Conservation (phyloP, 192 early-diverging fungal species). For the Blastocladiella britannica region DNA sequence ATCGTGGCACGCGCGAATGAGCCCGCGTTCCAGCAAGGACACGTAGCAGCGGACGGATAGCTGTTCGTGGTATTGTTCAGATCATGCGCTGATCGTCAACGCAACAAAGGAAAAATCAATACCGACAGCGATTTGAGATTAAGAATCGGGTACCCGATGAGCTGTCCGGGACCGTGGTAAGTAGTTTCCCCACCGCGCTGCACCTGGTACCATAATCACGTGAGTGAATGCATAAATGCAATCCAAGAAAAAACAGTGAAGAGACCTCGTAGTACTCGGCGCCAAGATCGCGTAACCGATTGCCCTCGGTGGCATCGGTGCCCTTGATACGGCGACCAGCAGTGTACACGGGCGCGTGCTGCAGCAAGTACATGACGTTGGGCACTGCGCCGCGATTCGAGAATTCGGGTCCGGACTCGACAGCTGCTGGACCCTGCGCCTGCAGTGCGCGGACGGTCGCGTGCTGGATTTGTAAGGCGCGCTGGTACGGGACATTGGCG, state of each 20-base stretch:
- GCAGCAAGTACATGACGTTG: slow-evolving; percentile 4
- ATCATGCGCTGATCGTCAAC: no score
- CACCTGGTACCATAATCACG: no score
- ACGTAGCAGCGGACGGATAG: slow-evolving; percentile 20
- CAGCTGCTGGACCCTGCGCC: no score
- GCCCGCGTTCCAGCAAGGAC: slow-evolving; percentile 10
- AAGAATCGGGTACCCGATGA: slow-evolving; percentile 38
- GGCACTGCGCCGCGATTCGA: neutral
- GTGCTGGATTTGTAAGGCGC: neutral
- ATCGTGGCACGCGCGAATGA: slow-evolving; percentile 14
- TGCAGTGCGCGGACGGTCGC: neutral
- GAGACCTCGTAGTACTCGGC: slow-evolving; percentile 20
- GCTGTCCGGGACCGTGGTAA: slow-evolving; percentile 39
- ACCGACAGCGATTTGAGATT: slow-evolving; percentile 14
- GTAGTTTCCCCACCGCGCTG: slow-evolving; percentile 29
- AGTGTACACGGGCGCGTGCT: slow-evolving; percentile 34
- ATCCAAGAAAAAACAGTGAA: no score
- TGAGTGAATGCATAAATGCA: no score
- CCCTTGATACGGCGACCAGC: slow-evolving; percentile 26
- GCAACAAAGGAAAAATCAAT: neutral
- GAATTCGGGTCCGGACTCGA: no score
- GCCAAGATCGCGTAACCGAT: slow-evolving; percentile 8
- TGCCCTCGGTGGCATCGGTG: slow-evolving; percentile 8
- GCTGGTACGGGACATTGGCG: neutral
- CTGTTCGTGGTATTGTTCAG: no score